Percentiles rank a stretch among this genome's conserved stretches.
Conservation (phyloP, 31 red algal genomes). For the Bonnemaisonia californica region DNA sequence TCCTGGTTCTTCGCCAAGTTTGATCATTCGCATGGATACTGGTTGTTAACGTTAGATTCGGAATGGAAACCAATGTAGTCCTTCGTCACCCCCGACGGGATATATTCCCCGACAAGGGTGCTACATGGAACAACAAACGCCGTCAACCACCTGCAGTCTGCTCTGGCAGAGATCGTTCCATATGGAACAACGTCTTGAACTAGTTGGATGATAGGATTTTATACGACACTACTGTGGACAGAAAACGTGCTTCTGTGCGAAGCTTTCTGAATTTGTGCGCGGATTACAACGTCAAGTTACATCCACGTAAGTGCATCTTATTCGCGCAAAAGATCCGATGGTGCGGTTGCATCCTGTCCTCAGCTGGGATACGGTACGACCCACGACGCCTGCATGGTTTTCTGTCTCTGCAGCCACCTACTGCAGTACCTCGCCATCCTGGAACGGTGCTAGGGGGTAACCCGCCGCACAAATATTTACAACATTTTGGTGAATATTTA, state of each 20-base stretch:
- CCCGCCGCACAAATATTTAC: no score
- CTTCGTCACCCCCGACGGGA: conserved; percentile 17
- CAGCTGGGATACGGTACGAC: neutral
- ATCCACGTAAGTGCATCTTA: conserved; percentile 37
- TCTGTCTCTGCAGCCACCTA: conserved; percentile 1
- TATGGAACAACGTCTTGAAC: neutral
- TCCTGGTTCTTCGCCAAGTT: conserved; percentile 8
- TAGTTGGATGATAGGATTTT: conserved; percentile 34
- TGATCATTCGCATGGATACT: conserved; percentile 22
- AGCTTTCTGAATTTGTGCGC: conserved; percentile 25
- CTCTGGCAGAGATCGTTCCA: conserved; percentile 3
- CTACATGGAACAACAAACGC: conserved; percentile 26
- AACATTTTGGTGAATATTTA: no score
- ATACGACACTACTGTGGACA: conserved; percentile 14
- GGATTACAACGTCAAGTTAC: conserved; percentile 27
- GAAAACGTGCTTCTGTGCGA: neutral
- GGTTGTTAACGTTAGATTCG: neutral
- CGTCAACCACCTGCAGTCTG: conserved; percentile 5
- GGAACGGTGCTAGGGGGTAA: no score
- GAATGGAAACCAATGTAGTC: neutral
- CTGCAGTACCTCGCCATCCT: no score
- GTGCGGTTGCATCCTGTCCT: conserved; percentile 46
- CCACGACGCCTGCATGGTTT: conserved; percentile 14
- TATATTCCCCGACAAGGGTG: conserved; percentile 22
- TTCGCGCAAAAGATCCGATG: conserved; percentile 23